Evolutionary conservation across 345 rosid species (phyloP).

Genomic region (Physaria fendleri): DNA sequence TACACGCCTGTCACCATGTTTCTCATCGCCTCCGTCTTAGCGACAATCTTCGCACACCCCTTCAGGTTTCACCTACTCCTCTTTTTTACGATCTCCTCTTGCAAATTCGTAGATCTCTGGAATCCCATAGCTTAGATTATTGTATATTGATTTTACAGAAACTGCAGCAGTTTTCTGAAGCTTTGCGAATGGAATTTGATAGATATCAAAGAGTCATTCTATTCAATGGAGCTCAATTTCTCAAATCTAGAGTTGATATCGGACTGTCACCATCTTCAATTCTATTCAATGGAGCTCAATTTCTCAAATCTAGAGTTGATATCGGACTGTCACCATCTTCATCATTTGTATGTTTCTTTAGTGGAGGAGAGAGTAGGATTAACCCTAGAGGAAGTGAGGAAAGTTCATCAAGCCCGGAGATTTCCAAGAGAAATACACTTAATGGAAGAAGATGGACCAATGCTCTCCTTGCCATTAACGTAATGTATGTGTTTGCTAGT

Average conservation of each 20-base stretch:
- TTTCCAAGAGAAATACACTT: constrained; percentile 37
- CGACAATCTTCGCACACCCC: constrained; percentile 43
- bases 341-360: constrained; percentile 35
- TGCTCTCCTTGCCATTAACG: constrained; percentile 59
- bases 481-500: constrained; percentile 53
- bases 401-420: constrained; percentile 19
- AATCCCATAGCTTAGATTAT: neutral
- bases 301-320: constrained; percentile 33
- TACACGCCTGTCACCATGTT: constrained; percentile 45
- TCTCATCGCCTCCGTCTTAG: constrained; percentile 33
- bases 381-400: constrained; percentile 31
- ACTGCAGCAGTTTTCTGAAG: constrained; percentile 22
- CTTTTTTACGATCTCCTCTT: neutral
- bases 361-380: constrained; percentile 39
- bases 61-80: constrained; percentile 37
- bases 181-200: constrained; percentile 37
- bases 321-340: constrained; percentile 29
- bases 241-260: constrained; percentile 31
- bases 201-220: constrained; percentile 36
- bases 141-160: constrained; percentile 4
- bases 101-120: neutral
- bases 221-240: constrained; percentile 17
- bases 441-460: constrained; percentile 59
- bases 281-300: constrained; percentile 13
- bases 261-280: constrained; percentile 30